Conservation (phyloP, 805 yeast species). For the Cyberlindnera saturnus region DNA sequence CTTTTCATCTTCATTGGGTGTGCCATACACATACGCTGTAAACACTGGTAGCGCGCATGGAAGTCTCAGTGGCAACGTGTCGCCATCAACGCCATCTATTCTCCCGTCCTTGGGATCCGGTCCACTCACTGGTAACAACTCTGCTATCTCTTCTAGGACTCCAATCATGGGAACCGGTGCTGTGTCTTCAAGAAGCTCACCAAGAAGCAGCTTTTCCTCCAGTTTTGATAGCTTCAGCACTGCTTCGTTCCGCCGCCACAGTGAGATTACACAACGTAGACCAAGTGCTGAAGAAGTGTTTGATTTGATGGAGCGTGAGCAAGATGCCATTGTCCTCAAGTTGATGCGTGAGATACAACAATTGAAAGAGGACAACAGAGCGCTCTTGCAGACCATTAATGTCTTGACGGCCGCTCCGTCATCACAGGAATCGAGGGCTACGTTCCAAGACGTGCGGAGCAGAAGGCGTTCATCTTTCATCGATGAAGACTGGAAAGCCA, state of each 20-base stretch:
- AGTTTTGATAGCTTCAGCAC: conserved; percentile 5
- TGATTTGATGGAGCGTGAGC: conserved; percentile 65
- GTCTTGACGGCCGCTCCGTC: conserved; percentile 11
- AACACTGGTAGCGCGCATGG: neutral
- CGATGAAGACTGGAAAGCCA: neutral
- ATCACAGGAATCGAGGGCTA: neutral
- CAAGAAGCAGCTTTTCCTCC: conserved; percentile 15
- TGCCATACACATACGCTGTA: conserved; percentile 14
- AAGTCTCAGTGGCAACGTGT: conserved; percentile 3
- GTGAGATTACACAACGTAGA: conserved; percentile 14
- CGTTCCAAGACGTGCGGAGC: too few species aligned
- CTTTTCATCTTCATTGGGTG: conserved; percentile 16
- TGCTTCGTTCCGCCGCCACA: conserved; percentile 14
- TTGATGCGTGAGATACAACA: conserved; percentile 55
- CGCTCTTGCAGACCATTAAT: conserved; percentile 24
- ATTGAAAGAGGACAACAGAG: conserved; percentile 48
- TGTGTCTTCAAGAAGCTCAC: conserved; percentile 15
- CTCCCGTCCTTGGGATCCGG: neutral
- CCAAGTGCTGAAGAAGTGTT: conserved; percentile 43
- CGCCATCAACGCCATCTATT: conserved; percentile 1
- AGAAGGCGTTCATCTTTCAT: neutral
- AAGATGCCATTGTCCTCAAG: conserved; percentile 65
- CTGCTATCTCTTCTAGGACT: conserved; percentile 7
- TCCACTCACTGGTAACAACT: neutral
- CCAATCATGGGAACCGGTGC: conserved; percentile 6